Percentiles rank a stretch among this genome's conserved stretches.
Evolutionary conservation across 495 filamentous ascomycete species (phyloP).

Genomic region (Friedmanniomyces simplex): DNA sequence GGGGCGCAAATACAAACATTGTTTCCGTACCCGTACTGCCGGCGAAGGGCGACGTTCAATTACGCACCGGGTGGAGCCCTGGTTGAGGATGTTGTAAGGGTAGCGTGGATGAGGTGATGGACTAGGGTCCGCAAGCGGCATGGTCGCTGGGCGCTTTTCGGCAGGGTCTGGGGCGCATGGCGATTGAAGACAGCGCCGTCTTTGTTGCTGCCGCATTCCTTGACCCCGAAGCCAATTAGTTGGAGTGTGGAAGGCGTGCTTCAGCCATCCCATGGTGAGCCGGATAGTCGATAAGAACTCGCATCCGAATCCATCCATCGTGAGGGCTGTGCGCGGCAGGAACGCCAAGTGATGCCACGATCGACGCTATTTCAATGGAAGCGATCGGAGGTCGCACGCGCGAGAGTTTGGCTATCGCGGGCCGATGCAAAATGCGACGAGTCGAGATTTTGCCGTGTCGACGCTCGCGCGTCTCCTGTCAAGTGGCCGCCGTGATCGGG

Average conservation of each 20-base stretch:
- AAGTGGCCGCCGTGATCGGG: background rate
- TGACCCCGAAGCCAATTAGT: background rate
- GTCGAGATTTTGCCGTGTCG: too few species aligned
- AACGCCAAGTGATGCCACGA: background rate
- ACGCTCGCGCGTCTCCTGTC: background rate
- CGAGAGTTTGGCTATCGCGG: background rate
- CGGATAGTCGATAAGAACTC: background rate
- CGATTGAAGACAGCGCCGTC: background rate
- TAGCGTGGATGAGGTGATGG: background rate
- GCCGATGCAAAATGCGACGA: too few species aligned
- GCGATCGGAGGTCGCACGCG: too few species aligned
- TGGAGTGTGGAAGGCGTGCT: background rate
- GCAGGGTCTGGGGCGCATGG: background rate
- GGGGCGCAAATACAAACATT: background rate
- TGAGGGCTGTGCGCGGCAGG: background rate
- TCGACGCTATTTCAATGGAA: background rate
- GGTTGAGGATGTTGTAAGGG: background rate
- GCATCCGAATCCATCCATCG: background rate
- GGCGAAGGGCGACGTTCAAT: background rate
- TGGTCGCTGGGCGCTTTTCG: background rate
- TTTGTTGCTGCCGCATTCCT: slow-evolving; percentile 2
- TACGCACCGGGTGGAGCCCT: slow-evolving; percentile 2
- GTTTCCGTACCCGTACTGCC: background rate
- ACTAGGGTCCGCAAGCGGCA: background rate
- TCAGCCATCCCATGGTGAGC: background rate